Percentiles rank a stretch among this genome's conserved stretches.
Evolutionary conservation across 768 basidiomycete species (phyloP).

Genomic region (Panaeolus papilionaceus): DNA sequence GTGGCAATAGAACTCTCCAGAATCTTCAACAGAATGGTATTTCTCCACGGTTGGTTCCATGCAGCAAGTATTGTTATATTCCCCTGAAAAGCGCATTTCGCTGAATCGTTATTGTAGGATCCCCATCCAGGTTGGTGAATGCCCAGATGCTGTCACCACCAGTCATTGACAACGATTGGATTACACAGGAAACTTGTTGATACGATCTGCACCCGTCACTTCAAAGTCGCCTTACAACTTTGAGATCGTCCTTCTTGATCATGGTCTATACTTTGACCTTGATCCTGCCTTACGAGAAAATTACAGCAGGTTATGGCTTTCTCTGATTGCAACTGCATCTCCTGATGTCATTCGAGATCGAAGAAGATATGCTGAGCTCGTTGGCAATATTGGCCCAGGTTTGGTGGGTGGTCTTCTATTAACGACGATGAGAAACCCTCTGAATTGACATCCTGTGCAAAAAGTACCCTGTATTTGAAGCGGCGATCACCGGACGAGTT

Average conservation of each 20-base stretch:
- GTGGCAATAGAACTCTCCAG: constrained; percentile 89
- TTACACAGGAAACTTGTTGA: constrained; percentile 83
- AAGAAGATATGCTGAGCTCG: constrained; percentile 85
- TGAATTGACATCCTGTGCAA: constrained; percentile 8
- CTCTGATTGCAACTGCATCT: constrained; percentile 79
- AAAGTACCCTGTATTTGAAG: constrained; percentile 94
- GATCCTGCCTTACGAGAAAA: constrained; percentile 80
- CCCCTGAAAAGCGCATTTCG: constrained; percentile 11
- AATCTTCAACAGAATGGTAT: constrained; percentile 96
- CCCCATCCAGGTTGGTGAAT: constrained; percentile 75
- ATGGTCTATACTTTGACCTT: constrained; percentile 93
- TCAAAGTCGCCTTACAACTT: constrained; percentile 92
- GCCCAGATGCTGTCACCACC: constrained; percentile 1
- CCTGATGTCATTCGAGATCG: constrained; percentile 69
- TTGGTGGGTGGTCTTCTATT: constrained; percentile 58
- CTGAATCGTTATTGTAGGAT: constrained; percentile 54
- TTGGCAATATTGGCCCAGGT: constrained; percentile 90
- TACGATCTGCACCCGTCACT: constrained; percentile 67
- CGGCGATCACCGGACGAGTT: constrained; percentile 90
- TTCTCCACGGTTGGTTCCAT: constrained; percentile 91
- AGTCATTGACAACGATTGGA: neutral
- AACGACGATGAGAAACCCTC: neutral
- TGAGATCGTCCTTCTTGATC: constrained; percentile 94
- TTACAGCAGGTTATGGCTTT: constrained; percentile 90
- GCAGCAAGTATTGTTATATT: constrained; percentile 54